These are phyloP conservation scores for Chionographis japonica DNA, from an alignment of 106 monocot species.

Conservation along the genomic window DNA sequence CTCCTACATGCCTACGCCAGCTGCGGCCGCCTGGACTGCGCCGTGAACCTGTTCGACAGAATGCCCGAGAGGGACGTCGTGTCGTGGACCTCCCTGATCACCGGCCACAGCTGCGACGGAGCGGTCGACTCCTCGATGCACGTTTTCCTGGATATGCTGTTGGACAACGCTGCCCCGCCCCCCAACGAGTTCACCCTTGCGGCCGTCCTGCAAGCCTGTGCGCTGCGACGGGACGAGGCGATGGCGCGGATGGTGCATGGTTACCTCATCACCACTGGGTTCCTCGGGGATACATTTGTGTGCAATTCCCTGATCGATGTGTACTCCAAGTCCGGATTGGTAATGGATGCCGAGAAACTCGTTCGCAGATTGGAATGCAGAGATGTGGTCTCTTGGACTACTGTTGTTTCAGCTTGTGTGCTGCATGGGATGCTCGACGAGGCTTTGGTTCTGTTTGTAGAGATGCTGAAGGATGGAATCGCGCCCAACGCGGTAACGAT, in stretches of 20 bases:
- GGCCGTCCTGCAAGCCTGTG: slow-evolving; percentile 25
- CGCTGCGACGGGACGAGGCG: slow-evolving; percentile 1
- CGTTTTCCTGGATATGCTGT: slow-evolving; percentile 31
- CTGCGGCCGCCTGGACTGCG: slow-evolving; percentile 15
- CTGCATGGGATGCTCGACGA: slow-evolving; percentile 16
- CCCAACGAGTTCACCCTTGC: slow-evolving; percentile 57
- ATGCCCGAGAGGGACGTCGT: slow-evolving; percentile 42
- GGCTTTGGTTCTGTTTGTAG: slow-evolving; percentile 27
- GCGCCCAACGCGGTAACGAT: slow-evolving; percentile 42
- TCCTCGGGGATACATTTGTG: slow-evolving; percentile 14
- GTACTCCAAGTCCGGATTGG: slow-evolving; percentile 36
- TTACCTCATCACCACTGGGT: slow-evolving; percentile 14
- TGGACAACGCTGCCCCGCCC: neutral
- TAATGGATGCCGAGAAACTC: slow-evolving; percentile 17
- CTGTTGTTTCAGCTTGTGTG: slow-evolving; percentile 36
- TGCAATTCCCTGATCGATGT: slow-evolving; percentile 27
- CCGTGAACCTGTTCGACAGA: slow-evolving; percentile 30
- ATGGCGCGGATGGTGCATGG: slow-evolving; percentile 31
- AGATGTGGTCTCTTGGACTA: slow-evolving; percentile 49
- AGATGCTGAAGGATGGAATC: slow-evolving; percentile 36
- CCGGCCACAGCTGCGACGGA: slow-evolving; percentile 18
- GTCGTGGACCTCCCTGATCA: slow-evolving; percentile 46
- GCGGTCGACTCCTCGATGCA: slow-evolving; percentile 14
- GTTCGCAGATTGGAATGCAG: slow-evolving; percentile 2
- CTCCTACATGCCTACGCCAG: slow-evolving; percentile 22